A percentile compares a stretch with the other conserved stretches of the same genome.
These are phyloP conservation scores for Oenanthe sinensis DNA, from an alignment of 129 eudicot species.

Conservation along the genomic window DNA sequence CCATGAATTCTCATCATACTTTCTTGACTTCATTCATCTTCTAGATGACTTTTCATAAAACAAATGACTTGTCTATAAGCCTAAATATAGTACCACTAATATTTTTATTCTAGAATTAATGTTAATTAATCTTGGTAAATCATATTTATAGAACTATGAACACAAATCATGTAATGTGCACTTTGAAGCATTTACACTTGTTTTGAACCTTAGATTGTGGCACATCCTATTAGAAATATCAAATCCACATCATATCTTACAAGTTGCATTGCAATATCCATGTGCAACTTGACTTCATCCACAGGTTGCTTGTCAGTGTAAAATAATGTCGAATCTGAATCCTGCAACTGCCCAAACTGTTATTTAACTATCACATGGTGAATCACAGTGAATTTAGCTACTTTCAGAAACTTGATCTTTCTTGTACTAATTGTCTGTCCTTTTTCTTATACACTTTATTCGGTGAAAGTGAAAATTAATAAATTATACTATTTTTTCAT, in stretches of 20 bases:
- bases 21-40: conserved; percentile 14
- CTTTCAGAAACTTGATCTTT: conserved; percentile 3
- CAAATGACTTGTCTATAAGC: not conserved
- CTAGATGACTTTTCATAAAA: conserved; percentile 5
- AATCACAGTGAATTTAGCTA: not conserved
- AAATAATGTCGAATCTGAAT: conserved; percentile 4
- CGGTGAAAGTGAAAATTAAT: not conserved
- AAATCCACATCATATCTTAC: not conserved
- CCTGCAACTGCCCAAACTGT: conserved; percentile 4
- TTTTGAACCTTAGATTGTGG: not conserved
- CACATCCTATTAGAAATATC: not conserved
- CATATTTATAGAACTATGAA: not conserved
- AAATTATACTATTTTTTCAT: not conserved
- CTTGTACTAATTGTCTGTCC: conserved; percentile 6
- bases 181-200: not conserved
- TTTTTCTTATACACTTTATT: not conserved
- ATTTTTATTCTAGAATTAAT: not conserved
- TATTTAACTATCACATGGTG: conserved; percentile 5
- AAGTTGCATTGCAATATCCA: not conserved
- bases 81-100: not conserved
- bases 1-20: not conserved
- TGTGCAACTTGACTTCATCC: conserved; percentile 3
- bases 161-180: not conserved
- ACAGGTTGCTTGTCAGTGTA: conserved; percentile 5
- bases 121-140: not conserved